Conservation (phyloP, 2,329 filamentous ascomycete species). For the Cladosporium oxysporum region DNA sequence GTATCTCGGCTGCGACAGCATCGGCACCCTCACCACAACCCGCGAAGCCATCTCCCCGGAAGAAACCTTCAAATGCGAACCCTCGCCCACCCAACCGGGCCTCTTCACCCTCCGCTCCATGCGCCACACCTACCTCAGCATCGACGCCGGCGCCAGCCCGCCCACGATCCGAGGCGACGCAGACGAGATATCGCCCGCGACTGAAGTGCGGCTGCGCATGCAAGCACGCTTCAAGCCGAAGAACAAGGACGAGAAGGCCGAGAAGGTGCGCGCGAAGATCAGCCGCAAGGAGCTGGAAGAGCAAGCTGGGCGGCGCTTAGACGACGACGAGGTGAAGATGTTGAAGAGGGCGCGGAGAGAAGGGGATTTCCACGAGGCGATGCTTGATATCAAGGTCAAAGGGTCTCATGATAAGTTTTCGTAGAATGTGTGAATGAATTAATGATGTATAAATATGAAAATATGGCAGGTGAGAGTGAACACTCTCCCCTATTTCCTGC, state of each 20-base stretch:
- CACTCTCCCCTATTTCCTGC: background rate
- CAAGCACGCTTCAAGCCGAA: slow-evolving; percentile 91
- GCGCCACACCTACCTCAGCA: slow-evolving; percentile 68
- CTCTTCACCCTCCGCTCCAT: slow-evolving; percentile 41
- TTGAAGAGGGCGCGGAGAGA: slow-evolving; percentile 82
- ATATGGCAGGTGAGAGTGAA: no score
- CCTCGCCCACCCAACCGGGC: slow-evolving; percentile 22
- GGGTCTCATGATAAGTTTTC: slow-evolving; percentile 86
- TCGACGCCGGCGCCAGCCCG: slow-evolving; percentile 48
- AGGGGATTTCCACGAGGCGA: slow-evolving; percentile 84
- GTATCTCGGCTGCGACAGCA: slow-evolving; percentile 83
- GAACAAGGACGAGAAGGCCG: slow-evolving; percentile 76
- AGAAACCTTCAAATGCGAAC: slow-evolving; percentile 69
- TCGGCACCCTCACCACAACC: slow-evolving; percentile 73
- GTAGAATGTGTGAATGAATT: slow-evolving; percentile 23
- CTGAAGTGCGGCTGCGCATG: slow-evolving; percentile 82
- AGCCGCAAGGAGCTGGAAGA: slow-evolving; percentile 67
- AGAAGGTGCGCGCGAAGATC: slow-evolving; percentile 81
- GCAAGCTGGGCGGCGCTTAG: slow-evolving; percentile 34
- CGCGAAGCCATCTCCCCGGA: slow-evolving; percentile 80
- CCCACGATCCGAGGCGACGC: slow-evolving; percentile 77
- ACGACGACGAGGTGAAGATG: slow-evolving; percentile 79
- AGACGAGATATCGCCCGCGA: slow-evolving; percentile 57
- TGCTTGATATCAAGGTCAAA: slow-evolving; percentile 87
- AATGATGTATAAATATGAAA: background rate